Base-by-base conservation (phyloP, 2,329 filamentous ascomycete genomes). In the Whalleya microplaca region DNA sequence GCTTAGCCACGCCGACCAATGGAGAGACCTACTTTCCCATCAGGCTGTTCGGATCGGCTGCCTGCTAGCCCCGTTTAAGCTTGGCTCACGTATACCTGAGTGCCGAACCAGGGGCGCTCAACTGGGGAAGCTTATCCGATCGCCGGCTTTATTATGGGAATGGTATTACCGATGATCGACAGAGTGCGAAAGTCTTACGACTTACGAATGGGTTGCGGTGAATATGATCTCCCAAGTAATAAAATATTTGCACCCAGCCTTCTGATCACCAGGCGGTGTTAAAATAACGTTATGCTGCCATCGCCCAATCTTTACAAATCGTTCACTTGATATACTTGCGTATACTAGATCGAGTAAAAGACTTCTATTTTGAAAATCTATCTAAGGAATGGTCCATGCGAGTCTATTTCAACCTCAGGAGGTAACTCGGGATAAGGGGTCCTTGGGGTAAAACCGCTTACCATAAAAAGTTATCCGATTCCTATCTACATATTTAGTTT, bases 81-180 rank as follows among this genome's bases (percentile, higher is more conserved):
- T 37, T 37, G 32, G 10, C 32, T 37, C 32, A n/a, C n/a, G 32
- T 37, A 12, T 12, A 3, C 23, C 32, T 14, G 32, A 37, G 32
- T 37, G 32, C 32, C 32, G 32, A 16, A 14, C 32, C 7, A 14
- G 32, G 32, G 32, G 10, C 5, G 6, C 32, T 37, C 32, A 12
- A 37, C 32, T 37, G 32, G 32, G 32, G 32, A 37, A 37, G 32
- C 32, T 12, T 3, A 46, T 32, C 20, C 14, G 27, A 32, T 23
- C 21, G 29, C 23, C 51, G 53, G 51, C 51, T 51, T 53, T 55
- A 58, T 47, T 55, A 50, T 46, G 56, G 56, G n/a, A 44, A 55
- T 57, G 48, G 45, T n/a, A 48, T 53, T 19, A 16, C 32, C 32
- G 9, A 16, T 14, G 32, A 37, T 37, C 32, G 32, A 37, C 32